Base-by-base conservation (phyloP, 441 rosid genomes). In the California macrophylla region DNA sequence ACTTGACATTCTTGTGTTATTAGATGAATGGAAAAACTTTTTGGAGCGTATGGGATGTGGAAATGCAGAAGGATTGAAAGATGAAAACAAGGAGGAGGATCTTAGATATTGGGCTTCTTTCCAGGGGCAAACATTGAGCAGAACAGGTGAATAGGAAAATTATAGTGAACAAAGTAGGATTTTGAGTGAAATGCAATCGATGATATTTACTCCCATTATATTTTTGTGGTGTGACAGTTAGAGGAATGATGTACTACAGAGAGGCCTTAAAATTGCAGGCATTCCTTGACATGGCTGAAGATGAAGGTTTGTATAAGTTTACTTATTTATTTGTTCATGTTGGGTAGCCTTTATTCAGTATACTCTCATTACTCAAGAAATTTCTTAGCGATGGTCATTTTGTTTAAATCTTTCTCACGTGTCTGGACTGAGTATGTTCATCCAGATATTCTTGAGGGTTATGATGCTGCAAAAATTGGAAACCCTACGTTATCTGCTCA, bases 171-270 rank as follows among this genome's bases (percentile, higher is more conserved):
- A n/a, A n/a, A n/a, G n/a, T n/a, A n/a, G n/a, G n/a, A n/a, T n/a
- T n/a, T n/a, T n/a, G n/a, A n/a, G n/a, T n/a, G n/a, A n/a, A n/a
- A n/a, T n/a, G n/a, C n/a, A n/a, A n/a, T n/a, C n/a, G n/a, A n/a
- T n/a, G n/a, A n/a, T n/a, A n/a, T n/a, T n/a, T n/a, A 66, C 42
- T 71, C 58, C 7, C 24, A 12, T 47, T 77, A 23, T 32, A 42
- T 70, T 67, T 66, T 69, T 50, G 72, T 77, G 45, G 45, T 79
- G 28, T 81, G 65, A 72, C 80, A 91, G 99, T 94, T 70, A 88
- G 98, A 81, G 99, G 99, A 71, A 94, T 94, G 88, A 94, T 94
- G 98, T 94, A 94, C 80, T 90, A 87, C 67, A 85, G 93, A 79
- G 97, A 94, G 77, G 94, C 99, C 71, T 75, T 94, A 74, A 86